phyloP scores from a whole-genome alignment of 208 protist genomes.

The Wallacemonas sp. region DNA sequence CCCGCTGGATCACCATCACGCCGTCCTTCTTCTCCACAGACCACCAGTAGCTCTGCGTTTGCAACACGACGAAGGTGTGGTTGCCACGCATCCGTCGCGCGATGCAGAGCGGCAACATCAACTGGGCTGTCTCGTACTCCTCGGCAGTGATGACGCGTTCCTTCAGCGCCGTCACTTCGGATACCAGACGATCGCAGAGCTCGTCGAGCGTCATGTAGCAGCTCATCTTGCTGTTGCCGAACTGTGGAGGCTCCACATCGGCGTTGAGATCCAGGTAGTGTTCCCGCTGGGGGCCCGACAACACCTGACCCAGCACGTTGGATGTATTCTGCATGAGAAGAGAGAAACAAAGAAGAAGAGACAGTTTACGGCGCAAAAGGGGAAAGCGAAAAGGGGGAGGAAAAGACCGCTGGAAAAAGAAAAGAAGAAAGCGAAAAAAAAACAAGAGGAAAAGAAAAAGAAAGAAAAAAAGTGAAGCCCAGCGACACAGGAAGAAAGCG shows the following conservation, averaged over 20 bases:
- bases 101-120: slow-evolving; percentile 15
- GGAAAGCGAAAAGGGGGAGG: slow-evolving; percentile 15
- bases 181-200: slow-evolving; percentile 36
- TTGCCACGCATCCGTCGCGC: slow-evolving; percentile 7
- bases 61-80: slow-evolving; percentile 46
- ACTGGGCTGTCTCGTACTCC: slow-evolving; percentile 36
- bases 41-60: slow-evolving; percentile 60
- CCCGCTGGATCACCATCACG: slow-evolving; percentile 52
- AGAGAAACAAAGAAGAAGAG: not conserved
- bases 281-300: slow-evolving; percentile 26
- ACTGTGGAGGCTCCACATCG: slow-evolving; percentile 33
- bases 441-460: slow-evolving; percentile 9
- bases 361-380: too few species aligned
- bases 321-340: not conserved
- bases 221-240: slow-evolving; percentile 32
- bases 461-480: not conserved
- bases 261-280: slow-evolving; percentile 63
- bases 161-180: slow-evolving; percentile 32
- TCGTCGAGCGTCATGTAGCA: slow-evolving; percentile 40
- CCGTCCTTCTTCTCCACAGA: slow-evolving; percentile 51
- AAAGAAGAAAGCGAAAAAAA: slow-evolving; percentile 4
- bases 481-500: not conserved
- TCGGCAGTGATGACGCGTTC: slow-evolving; percentile 44
- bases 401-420: slow-evolving; percentile 3
- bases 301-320: slow-evolving; percentile 23